Evolutionary conservation across 78 protist genomes (phyloP).

Genomic region (Dictyostelium capitatum): DNA sequence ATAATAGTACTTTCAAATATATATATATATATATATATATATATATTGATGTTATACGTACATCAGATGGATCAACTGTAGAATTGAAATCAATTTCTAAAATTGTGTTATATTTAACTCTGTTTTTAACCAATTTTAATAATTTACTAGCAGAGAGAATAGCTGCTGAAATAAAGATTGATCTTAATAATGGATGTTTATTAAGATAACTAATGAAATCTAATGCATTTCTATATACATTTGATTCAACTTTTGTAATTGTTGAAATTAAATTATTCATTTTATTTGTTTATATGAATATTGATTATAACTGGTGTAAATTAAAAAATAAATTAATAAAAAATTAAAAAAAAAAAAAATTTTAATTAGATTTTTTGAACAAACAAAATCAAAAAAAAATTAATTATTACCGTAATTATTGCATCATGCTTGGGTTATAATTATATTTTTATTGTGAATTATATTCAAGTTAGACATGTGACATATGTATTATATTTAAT

Average conservation of each 20-base stretch:
- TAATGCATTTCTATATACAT: background rate
- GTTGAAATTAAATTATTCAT: background rate
- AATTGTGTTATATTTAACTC: slow-evolving; percentile 5
- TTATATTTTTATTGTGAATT: background rate
- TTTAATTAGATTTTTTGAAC: background rate
- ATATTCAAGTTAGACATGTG: too few species aligned
- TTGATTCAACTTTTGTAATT: background rate
- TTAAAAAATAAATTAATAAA: too few species aligned
- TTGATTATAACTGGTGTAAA: too few species aligned
- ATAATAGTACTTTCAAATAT: too few species aligned
- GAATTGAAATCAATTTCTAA: slow-evolving; percentile 6
- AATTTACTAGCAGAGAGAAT: background rate
- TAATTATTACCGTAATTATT: background rate
- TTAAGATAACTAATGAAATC: background rate
- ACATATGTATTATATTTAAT: too few species aligned
- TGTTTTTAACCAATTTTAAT: background rate
- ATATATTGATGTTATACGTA: background rate
- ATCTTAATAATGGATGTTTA: background rate
- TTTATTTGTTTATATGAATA: background rate
- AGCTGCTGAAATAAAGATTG: background rate
- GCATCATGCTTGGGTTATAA: background rate
- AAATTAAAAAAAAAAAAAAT: background rate
- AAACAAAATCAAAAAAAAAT: background rate
- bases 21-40: background rate
- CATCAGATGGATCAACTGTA: background rate